Conservation (phyloP, 1,284 basidiomycete genomes). For the Fomitopsis schrenkii region DNA sequence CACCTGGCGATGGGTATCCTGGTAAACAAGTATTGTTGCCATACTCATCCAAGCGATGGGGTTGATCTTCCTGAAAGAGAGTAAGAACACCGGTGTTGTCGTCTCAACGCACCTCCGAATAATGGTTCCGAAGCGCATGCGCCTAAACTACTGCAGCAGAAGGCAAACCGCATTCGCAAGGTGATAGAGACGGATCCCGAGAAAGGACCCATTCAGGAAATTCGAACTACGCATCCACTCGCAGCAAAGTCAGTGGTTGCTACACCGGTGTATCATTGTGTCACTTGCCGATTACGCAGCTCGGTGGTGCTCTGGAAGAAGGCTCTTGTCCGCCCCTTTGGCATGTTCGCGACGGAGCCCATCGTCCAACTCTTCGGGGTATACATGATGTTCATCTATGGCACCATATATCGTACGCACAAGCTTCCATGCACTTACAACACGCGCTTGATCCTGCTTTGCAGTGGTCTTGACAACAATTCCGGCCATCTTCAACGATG, state of each 20-base stretch:
- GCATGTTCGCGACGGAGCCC: slow-evolving; percentile 42
- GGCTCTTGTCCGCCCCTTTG: slow-evolving; percentile 45
- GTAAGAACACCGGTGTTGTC: slow-evolving; percentile 30
- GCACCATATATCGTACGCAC: slow-evolving; percentile 47
- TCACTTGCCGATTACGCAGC: slow-evolving; percentile 20
- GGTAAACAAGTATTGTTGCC: slow-evolving; percentile 54
- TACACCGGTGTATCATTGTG: too few relatives aligned
- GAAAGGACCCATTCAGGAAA: slow-evolving; percentile 29
- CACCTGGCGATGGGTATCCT: slow-evolving; percentile 70
- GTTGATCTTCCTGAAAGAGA: slow-evolving; percentile 59
- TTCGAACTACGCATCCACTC: slow-evolving; percentile 44
- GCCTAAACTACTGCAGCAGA: slow-evolving; percentile 56
- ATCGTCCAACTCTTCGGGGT: slow-evolving; percentile 42
- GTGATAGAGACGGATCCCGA: slow-evolving; percentile 31
- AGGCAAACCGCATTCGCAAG: slow-evolving; percentile 48
- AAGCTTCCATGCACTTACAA: not conserved
- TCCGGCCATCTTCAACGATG: slow-evolving; percentile 49
- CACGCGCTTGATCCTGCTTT: not conserved
- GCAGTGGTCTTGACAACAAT: slow-evolving; percentile 63
- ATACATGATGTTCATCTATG: slow-evolving; percentile 49
- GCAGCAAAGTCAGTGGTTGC: slow-evolving; percentile 31
- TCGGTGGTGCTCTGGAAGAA: slow-evolving; percentile 38
- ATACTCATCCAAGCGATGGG: slow-evolving; percentile 49
- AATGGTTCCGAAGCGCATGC: slow-evolving; percentile 44
- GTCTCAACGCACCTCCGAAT: not conserved